Evolutionary conservation across 1,139 yeast species (phyloP), one percentile per base, ranked within the genome.

Genomic region (Meyerozyma athensensis): DNA sequence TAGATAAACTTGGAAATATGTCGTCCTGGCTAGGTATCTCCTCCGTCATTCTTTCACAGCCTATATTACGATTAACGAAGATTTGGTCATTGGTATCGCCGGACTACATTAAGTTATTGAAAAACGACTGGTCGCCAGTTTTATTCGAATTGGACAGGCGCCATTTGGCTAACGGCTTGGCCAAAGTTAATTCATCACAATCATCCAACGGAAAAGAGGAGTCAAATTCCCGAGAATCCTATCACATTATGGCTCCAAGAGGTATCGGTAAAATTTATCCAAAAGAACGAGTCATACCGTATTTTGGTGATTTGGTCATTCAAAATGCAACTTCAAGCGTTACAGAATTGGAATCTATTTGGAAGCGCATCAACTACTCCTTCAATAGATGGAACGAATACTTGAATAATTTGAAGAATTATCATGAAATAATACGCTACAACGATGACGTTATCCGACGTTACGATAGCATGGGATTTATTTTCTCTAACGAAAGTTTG

Each of bases 21-120:
- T 90, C 90, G 1, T 83, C 95, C 21, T 92, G 97, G 97, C 64
- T 87, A 26, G 96, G 96, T 1, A 81, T 90, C 47, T 89, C 96
- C 1, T 81, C 94, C 1, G 74, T 85, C 2, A 72, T 90, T 3
- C 81, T 96, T 50, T 86, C 96, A 0, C 80, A 84, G 39, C 95
- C 97, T 0, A 72, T 90, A 3, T 63, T 90, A 41, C 72, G 98
- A 45, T 65, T 92, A 36, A 66, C 76, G 19, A 74, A 76, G 44
- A 74, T 89, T 3, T 92, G 98, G 98, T 67, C 83, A 7, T 65
- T 71, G 40, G 86, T 90, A 4, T 76, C 86, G 9, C 68, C 72
- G 12, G 77, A 75, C 26, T 70, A 77, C 36, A 63, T 86, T 39
- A 79, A 77, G 43, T 65, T 78, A 5, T 77, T 89, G 33, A 77